These are phyloP conservation scores for Talaromyces liani DNA, from an alignment of 495 filamentous ascomycete genomes.

Conservation along the genomic window DNA sequence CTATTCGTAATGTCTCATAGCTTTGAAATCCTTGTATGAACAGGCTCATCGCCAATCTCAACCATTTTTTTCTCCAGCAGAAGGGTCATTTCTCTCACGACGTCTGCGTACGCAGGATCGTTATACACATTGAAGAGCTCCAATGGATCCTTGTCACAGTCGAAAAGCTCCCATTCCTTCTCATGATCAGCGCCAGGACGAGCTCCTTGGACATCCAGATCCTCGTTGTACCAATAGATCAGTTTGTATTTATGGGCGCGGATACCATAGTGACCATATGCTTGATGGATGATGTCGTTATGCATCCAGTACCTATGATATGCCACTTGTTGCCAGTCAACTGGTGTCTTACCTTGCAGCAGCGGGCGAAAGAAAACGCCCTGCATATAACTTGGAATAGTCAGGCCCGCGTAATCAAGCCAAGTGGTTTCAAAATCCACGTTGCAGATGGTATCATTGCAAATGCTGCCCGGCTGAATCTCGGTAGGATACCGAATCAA, in stretches of 20 bases:
- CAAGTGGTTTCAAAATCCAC: constrained; percentile 40
- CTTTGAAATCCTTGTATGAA: constrained; percentile 12
- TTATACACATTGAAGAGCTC: constrained; percentile 37
- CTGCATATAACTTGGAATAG: constrained; percentile 35
- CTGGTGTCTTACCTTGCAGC: constrained; percentile 20
- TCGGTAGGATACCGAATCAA: constrained; percentile 29
- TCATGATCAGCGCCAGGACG: constrained; percentile 20
- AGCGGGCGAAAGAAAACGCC: constrained; percentile 25
- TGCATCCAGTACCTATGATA: constrained; percentile 44
- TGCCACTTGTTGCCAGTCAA: constrained; percentile 35
- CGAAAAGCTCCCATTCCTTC: constrained; percentile 40
- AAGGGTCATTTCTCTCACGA: constrained; percentile 25
- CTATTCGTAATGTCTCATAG: neutral
- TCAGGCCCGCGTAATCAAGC: constrained; percentile 26
- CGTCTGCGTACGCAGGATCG: constrained; percentile 22
- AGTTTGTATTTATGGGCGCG: constrained; percentile 36
- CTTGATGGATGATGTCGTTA: constrained; percentile 30
- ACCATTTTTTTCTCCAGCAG: constrained; percentile 33
- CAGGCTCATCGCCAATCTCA: constrained; percentile 34
- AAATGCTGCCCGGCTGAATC: constrained; percentile 23
- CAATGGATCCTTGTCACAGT: constrained; percentile 33
- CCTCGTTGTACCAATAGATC: constrained; percentile 41
- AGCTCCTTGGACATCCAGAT: constrained; percentile 28
- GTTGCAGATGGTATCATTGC: constrained; percentile 35
- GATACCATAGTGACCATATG: constrained; percentile 36